Evolutionary conservation across 1,139 yeast species (phyloP), one percentile per base, ranked within the genome.

Genomic region (Scheffersomyces segobiensis): DNA sequence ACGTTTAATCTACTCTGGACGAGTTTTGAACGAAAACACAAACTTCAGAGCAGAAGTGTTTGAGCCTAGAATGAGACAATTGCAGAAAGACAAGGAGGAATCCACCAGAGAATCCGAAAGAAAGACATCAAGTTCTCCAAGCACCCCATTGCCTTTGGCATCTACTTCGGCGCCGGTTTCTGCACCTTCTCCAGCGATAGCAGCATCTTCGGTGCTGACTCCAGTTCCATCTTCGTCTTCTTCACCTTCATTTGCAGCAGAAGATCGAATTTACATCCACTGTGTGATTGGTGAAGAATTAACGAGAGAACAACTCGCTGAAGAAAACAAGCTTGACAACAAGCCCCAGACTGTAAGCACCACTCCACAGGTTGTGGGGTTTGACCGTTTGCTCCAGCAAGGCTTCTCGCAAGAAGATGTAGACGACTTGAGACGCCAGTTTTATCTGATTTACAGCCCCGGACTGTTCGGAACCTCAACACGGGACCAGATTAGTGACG

Each of bases 361-460:
- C 0, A 70, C 75, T 2, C 93, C 95, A 1, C 92, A 90, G 54
- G 90, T 90, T 6, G 84, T 89, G 14, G 98, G 98, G 3, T 91
- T 93, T 71, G 97, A 93, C 72, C 76, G 97, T 54, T 78, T 93
- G 58, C 79, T 93, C 42, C 86, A 86, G 52, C 95, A 93, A 55
- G 98, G 98, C 8, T 91, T 93, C 70, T 82, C 89, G 5, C 89
- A 85, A 52, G 89, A 86, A 57, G 98, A 93, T 65, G 85, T 93
- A 39, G 78, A 79, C 53, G 88, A 88, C 61, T 74, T 93, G 63
- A 80, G 98, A 60, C 77, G 83, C 53, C 97, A 92, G 70, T 93
- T 93, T 67, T 83, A 85, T 59, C 81, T 81, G 63, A 80, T 92
- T 2, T 89, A 91, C 70, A 90, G 89, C 17, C 65, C 63, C 2